Evolutionary conservation across 1,139 yeast species (phyloP), one percentile per base, ranked within the genome.

Genomic region (Blastobotrys illinoisensis): DNA sequence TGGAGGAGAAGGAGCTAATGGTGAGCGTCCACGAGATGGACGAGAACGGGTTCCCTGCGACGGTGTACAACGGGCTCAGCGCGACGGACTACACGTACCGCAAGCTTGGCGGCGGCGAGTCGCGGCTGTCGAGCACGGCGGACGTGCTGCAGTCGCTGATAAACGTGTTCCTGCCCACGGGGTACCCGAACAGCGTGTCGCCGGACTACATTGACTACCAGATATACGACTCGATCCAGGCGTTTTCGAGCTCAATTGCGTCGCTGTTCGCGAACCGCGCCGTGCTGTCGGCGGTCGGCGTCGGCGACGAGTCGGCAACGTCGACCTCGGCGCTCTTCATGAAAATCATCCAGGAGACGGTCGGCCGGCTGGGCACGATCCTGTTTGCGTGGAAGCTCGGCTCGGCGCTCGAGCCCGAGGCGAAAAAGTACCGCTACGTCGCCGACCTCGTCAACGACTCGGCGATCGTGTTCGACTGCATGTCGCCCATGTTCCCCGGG

Each of bases 281-380:
- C 5, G 73, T 71, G 5, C 57, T 70, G 36, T 57, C 64, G 26
- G 73, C 74, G 9, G 72, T 72, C 9, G 75, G 75, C 7, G 75
- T 71, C 4, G 74, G 75, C 23, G 74, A 71, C 54, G 67, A 65
- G 32, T 55, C 64, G n/a, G 73, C 75, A 1, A 67, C 73, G 13
- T 67, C 73, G 13, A 69, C 74, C 1, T 64, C 72, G 5, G 75
- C 75, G 3, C 57, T 72, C 50, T 70, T 69, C 52, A 64, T 71
- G 67, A 71, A 70, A 51, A 67, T 72, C 14, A 58, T 68, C 16
- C 74, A 72, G 54, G 74, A 72, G 46, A 66, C 73, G 11, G 65
- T 68, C 16, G 74, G 74, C n/a, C 62, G 75, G 11, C 52, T 71
- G 24, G 73, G 72, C n/a, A 71, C 75, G 1, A 71, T 71, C 55